Evolutionary conservation across 805 yeast species (phyloP), one percentile per base, ranked within the genome.

Genomic region (Teunomyces kruisii): DNA sequence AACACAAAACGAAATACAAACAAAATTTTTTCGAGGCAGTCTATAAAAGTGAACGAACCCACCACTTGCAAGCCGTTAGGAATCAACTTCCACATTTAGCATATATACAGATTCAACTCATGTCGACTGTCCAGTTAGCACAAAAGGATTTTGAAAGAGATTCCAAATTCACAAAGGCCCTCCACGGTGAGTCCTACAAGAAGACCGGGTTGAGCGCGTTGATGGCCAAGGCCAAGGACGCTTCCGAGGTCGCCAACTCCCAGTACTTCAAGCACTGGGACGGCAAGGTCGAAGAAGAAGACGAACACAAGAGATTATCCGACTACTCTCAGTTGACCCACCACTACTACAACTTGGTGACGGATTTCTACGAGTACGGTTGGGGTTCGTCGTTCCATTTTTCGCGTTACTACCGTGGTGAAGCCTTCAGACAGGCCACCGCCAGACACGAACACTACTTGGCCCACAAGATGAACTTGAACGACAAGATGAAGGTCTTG

Each of bases 341-440:
- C 67, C 96, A 94, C 64, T 92, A 92, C 78, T 92, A 92, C 76
- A 94, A 94, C 73, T 82, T 92, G 64, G 97, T 88, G 41, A 94
- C 99, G 24, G 99, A 92, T 70, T 94, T 94, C 61, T 94, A 94
- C 77, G 99, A 94, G 74, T 92, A 94, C 69, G 99, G 99, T 41
- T 94, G 99, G 99, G 99, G 99, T 54, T 79, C 96, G 13, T 88
- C 97, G 12, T 94, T 94, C 88, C 99, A 94, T 70, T 94, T 94
- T 69, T 88, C 96, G 33, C 83, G 97, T 59, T 94, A 85, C 75
- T 92, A 88, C 75, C 78, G 76, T 63, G 97, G 97, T 52, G 99
- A 94, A 73, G 82, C 94, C 16, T 94, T 94, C 74, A 74, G 80
- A 60, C 98, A 92, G 70, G 96, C 97, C 35, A 83, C 88, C 54